Percentiles rank a stretch among this genome's conserved stretches.
Conservation (phyloP, 495 filamentous ascomycete species). For the Rostrohypoxylon terebratum region DNA sequence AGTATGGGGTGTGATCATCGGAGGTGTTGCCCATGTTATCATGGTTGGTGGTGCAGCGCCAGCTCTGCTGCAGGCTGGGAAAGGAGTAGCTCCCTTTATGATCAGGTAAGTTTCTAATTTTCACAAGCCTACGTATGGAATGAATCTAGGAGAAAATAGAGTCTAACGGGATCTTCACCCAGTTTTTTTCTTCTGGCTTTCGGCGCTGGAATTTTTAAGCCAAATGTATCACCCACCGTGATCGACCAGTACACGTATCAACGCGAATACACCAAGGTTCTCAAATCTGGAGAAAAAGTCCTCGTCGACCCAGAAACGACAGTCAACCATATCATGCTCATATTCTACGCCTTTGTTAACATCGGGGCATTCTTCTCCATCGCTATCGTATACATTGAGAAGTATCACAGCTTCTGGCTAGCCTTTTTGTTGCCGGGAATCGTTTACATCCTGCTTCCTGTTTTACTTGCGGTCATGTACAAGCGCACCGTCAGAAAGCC, state of each 20-base stretch:
- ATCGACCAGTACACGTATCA: constrained; percentile 72
- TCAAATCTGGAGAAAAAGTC: constrained; percentile 75
- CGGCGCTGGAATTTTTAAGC: constrained; percentile 78
- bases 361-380: constrained; percentile 75
- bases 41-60: constrained; percentile 67
- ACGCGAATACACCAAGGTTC: constrained; percentile 67
- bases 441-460: constrained; percentile 61
- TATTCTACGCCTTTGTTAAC: constrained; percentile 80
- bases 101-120: not conserved
- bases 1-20: constrained; percentile 63
- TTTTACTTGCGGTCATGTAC: constrained; percentile 57
- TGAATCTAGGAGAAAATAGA: too few relatives aligned
- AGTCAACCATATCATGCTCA: constrained; percentile 71
- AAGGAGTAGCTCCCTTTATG: constrained; percentile 63
- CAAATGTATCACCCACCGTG: constrained; percentile 69
- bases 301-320: constrained; percentile 78
- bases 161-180: not conserved
- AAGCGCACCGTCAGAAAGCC: constrained; percentile 54
- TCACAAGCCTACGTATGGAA: not conserved
- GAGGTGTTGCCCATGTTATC: constrained; percentile 67
- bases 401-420: constrained; percentile 73
- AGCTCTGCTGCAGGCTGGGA: constrained; percentile 60
- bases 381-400: constrained; percentile 74
- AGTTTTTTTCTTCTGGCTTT: constrained; percentile 62
- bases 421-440: constrained; percentile 68